Percentiles rank a stretch among this genome's conserved stretches.
phyloP scores from a whole-genome alignment of 1,139 yeast genomes.

The Hansenula lynferdii region DNA sequence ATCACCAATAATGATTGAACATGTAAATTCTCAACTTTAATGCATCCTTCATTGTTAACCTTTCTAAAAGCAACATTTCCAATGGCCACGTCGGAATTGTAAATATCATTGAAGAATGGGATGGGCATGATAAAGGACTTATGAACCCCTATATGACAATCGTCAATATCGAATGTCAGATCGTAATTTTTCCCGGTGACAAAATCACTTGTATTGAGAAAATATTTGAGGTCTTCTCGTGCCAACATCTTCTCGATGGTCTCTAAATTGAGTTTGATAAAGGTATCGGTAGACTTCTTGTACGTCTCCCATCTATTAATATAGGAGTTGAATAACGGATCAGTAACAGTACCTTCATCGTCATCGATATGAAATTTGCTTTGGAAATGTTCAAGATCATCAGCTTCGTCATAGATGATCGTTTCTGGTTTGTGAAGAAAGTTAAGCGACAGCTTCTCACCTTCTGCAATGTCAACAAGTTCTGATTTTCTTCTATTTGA shows the following conservation, averaged over 20 bases:
- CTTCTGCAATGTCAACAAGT: conserved; percentile 10
- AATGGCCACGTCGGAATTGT: conserved; percentile 5
- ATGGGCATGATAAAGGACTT: conserved; percentile 11
- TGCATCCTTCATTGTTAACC: conserved; percentile 5
- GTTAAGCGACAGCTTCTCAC: conserved; percentile 8
- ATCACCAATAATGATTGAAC: conserved; percentile 25
- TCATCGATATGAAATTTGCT: conserved; percentile 3
- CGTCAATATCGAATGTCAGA: conserved; percentile 20
- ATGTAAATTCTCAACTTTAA: conserved; percentile 8
- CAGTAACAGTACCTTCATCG: conserved; percentile 1
- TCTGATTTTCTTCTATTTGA: conserved; percentile 15
- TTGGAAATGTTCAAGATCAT: conserved; percentile 5
- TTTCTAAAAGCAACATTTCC: conserved; percentile 12
- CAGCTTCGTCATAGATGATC: conserved; percentile 15
- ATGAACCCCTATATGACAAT: conserved; percentile 18
- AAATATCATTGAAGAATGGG: conserved; percentile 6
- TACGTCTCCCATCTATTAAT: conserved; percentile 7
- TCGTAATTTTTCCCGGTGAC: conserved; percentile 24
- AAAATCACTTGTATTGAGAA: conserved; percentile 17
- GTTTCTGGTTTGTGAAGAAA: conserved; percentile 14
- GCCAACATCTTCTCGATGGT: conserved; percentile 12
- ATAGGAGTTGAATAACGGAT: conserved; percentile 7
- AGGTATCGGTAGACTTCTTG: conserved; percentile 11
- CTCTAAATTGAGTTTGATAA: conserved; percentile 2
- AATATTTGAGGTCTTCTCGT: conserved; percentile 20